phyloP scores from a whole-genome alignment of 345 rosid genomes.

The Melaleuca alternifolia region DNA sequence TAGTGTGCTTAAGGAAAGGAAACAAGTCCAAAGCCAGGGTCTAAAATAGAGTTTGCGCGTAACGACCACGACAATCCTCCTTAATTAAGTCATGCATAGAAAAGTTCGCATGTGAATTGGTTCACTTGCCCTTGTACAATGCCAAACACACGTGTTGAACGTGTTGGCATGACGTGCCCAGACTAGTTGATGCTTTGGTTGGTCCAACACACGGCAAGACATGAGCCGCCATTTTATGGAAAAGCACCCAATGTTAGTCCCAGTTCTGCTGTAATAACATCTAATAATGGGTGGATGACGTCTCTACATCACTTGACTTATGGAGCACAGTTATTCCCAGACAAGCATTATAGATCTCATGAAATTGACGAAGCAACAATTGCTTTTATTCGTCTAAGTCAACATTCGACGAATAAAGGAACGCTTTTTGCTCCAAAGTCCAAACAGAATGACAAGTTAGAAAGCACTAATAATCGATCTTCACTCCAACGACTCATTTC shows the following conservation, averaged over 20 bases:
- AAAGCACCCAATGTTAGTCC: not conserved
- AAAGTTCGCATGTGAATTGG: not conserved
- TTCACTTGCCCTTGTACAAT: not conserved
- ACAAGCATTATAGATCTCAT: not conserved
- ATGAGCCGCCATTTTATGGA: not conserved
- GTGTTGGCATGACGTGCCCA: fast-evolving
- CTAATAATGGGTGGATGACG: not conserved
- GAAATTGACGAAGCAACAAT: not conserved
- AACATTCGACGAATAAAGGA: not conserved
- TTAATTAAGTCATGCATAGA: not conserved
- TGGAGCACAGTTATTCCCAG: not conserved
- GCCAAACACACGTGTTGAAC: not conserved
- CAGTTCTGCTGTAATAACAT: not conserved
- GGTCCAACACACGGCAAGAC: not conserved
- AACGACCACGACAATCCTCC: not conserved
- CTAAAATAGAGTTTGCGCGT: not conserved
- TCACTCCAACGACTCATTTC: not conserved
- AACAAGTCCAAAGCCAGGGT: not conserved
- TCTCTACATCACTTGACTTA: not conserved
- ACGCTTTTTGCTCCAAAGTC: not conserved
- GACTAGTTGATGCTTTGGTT: not conserved
- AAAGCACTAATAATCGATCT: not conserved
- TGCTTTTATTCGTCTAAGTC: not conserved
- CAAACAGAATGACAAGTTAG: not conserved
- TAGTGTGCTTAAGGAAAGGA: not conserved